Base-by-base conservation (phyloP, 805 yeast species). In the Yarrowia deformans region DNA sequence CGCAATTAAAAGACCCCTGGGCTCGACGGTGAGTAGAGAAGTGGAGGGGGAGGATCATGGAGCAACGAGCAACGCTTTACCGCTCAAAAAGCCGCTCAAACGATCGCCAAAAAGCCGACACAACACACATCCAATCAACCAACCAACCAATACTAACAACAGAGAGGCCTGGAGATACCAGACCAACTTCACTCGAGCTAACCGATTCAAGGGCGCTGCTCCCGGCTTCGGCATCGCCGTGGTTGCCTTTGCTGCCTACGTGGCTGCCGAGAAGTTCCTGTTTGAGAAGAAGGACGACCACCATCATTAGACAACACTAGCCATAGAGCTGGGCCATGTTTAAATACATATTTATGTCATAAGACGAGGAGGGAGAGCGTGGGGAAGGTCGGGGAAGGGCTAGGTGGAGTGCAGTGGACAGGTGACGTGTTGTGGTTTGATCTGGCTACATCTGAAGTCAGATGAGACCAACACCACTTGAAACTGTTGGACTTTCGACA, bases 91-190 rank as follows among this genome's bases (percentile, higher is more conserved):
- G n/a, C n/a, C n/a, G n/a, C n/a, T n/a, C 29, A 23, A 23, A 23
- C 29, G 4, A 4, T 4, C 29, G 29, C 29, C 29, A 23, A 23
- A 23, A 23, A 23, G 29, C 29, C 29, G 29, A 2, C 29, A 23
- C 29, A 23, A 23, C 29, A 23, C 29, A 23, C 29, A 23, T 2
- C 29, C n/a, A n/a, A n/a, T n/a, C n/a, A n/a, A n/a, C n/a, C 37
- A 9, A 39, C 40, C 8, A 13, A 1, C 10, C 69, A 52, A 60
- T 70, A 60, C 67, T 64, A 71, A 64, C 70, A 39, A 39, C 72
- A 88, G 96, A 84, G 97, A 91, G 78, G 95, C 96, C 58, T 91
- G 97, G 97, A 88, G 97, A 83, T 89, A 87, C 80, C 88, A 87
- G 75, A 96, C 95, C 70, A 90, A 88, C 67, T 91, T 91, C 81